A percentile compares a stretch with the other conserved stretches of the same genome.
phyloP scores from a whole-genome alignment of 31 red algal genomes.

The Endocladia muricata region DNA sequence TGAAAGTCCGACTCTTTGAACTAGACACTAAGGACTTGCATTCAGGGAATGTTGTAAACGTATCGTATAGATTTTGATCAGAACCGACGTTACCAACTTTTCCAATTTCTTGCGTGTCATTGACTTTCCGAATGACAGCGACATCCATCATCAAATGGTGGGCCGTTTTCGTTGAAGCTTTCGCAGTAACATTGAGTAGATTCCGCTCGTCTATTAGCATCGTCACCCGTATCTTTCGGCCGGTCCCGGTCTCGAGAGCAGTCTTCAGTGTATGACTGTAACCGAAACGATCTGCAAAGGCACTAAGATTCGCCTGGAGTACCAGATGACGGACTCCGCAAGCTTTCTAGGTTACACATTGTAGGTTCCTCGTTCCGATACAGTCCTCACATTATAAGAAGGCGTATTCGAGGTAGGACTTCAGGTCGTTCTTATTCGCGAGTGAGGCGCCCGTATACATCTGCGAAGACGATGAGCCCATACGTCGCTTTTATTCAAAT shows the following conservation, averaged over 20 bases:
- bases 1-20: no score
- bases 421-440: background rate
- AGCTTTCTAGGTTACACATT: background rate
- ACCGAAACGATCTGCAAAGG: background rate
- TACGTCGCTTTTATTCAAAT: background rate
- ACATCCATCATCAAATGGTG: background rate
- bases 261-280: background rate
- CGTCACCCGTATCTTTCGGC: background rate
- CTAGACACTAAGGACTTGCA: no score
- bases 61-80: no score
- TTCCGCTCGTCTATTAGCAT: background rate
- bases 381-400: background rate
- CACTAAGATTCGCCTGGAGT: background rate
- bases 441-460: background rate
- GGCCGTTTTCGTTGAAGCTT: background rate
- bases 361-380: background rate
- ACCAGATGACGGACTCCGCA: background rate
- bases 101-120: no score
- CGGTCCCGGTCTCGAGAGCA: background rate
- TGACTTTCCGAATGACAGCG: background rate
- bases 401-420: background rate
- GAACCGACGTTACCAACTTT: no score
- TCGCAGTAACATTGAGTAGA: background rate
- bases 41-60: no score
- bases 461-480: no score